Evolutionary conservation across 1,284 basidiomycete species (phyloP).

Genomic region (Cystobasidium sp.): DNA sequence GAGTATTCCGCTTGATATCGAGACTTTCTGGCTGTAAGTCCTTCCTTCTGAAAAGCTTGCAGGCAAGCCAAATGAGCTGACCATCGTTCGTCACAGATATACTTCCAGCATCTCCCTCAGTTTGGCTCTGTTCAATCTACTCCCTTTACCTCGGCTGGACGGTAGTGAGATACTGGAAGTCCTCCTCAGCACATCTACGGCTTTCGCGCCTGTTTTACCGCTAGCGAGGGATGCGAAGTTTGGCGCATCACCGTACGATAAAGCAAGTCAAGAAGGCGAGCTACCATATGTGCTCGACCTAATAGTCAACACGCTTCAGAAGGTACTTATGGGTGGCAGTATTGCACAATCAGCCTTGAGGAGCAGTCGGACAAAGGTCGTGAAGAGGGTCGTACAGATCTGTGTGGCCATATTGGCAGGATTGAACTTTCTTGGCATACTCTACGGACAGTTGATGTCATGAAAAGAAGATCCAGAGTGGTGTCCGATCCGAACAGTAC

Average conservation of each 20-base stretch:
- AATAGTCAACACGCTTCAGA: not conserved
- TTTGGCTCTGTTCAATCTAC: constrained; percentile 47
- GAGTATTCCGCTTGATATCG: constrained; percentile 5
- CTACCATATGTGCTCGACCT: not conserved
- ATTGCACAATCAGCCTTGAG: not conserved
- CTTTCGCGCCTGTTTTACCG: not conserved
- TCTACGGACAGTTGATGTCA: not conserved
- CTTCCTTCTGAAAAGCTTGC: not conserved
- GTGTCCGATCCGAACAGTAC: too few species aligned
- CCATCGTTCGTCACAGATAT: constrained; percentile 3
- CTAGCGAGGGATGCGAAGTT: not conserved
- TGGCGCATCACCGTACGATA: not conserved
- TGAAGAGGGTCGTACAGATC: not conserved
- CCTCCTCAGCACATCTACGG: constrained; percentile 1
- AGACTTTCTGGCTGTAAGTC: constrained; percentile 26
- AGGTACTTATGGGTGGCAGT: not conserved
- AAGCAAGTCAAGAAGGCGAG: not conserved
- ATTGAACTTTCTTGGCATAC: not conserved
- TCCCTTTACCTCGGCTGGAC: constrained; percentile 49
- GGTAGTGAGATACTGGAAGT: constrained; percentile 42
- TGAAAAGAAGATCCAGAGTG: too few species aligned
- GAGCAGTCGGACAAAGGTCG: not conserved
- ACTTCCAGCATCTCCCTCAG: constrained; percentile 41
- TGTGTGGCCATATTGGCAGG: not conserved
- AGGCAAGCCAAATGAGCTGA: not conserved